Evolutionary conservation across 768 basidiomycete species (phyloP), one percentile per base, ranked within the genome.

Genomic region (Podaxis sp.): DNA sequence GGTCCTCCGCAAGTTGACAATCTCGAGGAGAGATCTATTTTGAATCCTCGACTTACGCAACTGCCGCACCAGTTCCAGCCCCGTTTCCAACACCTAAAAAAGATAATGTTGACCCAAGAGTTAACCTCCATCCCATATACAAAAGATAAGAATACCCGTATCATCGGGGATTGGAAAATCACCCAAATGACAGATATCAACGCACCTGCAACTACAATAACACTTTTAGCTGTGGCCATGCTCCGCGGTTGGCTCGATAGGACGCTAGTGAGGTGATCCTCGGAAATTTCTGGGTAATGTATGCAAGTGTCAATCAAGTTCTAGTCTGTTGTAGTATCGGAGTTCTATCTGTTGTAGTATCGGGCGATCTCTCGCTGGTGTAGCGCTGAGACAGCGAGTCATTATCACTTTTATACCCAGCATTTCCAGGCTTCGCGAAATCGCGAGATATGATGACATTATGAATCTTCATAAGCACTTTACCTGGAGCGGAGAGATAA

Each of bases 151-250:
- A 10, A 25, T 23, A 16, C 47, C 11, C 21, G 11, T n/a, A 6
- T 54, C 28, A 5, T 38, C 37, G 35, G 21, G 37, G 28, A 37
- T 37, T 14, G 21, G 11, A 4, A 18, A 4, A 10, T 35, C 40
- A 37, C 25, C 10, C 42, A 27, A 25, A 11, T 57, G 48, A n/a
- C 53, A 23, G 10, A 53, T n/a, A 18, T 36, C 13, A 62, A n/a
- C 79, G 37, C 66, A 71, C 86, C 87, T 64, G 83, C 82, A 44
- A 88, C 80, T 28, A 88, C 79, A 42, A 87, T 70, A 54, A 87
- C 77, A 10, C 78, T 79, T 50, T 82, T 80, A 28, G 73, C 65
- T 35, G 59, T 3, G 25, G 27, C 25, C 59, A 60, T 60, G 38
- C 11, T 38, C 6, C 21, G 14, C 28, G 50, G 25, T 38, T 18